These are phyloP conservation scores for Singerocomus inundabilis DNA, from an alignment of 1,284 basidiomycete species.

Conservation along the genomic window DNA sequence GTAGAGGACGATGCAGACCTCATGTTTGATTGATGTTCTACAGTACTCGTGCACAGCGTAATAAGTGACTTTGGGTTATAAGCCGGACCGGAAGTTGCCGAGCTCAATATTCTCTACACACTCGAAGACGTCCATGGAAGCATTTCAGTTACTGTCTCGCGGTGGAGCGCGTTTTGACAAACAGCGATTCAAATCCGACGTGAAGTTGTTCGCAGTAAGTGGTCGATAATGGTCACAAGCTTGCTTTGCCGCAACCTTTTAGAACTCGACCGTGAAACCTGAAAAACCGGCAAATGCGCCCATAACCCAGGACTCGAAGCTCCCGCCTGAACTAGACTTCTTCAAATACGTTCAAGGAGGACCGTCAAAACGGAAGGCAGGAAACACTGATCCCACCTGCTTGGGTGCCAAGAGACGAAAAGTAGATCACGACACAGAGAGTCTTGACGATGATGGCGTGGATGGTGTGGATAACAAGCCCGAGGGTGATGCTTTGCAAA, in stretches of 20 bases:
- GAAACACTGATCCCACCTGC: constrained; percentile 9
- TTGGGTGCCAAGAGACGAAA: constrained; percentile 39
- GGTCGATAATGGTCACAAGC: not conserved
- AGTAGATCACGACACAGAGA: constrained; percentile 24
- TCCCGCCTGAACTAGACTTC: constrained; percentile 83
- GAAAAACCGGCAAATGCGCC: constrained; percentile 11
- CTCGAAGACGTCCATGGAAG: constrained; percentile 47
- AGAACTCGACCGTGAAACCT: constrained; percentile 29
- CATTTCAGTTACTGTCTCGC: constrained; percentile 76
- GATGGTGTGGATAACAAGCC: constrained; percentile 33
- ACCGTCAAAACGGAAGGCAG: constrained; percentile 48
- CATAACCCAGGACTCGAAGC: constrained; percentile 40
- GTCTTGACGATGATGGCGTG: constrained; percentile 33
- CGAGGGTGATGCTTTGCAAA: constrained; percentile 33
- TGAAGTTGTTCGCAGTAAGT: constrained; percentile 68
- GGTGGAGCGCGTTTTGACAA: constrained; percentile 81
- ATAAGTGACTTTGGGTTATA: not conserved
- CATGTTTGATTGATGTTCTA: constrained; percentile 27
- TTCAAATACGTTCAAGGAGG: constrained; percentile 76
- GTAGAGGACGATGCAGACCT: constrained; percentile 68
- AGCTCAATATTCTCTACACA: not conserved
- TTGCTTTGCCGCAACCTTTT: constrained; percentile 15
- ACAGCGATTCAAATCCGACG: constrained; percentile 68
- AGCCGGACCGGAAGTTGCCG: constrained; percentile 19
- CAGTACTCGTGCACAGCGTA: constrained; percentile 2